These are phyloP conservation scores for Colletotrichum higginsianum DNA, from an alignment of 2,329 filamentous ascomycete genomes.

Conservation along the genomic window DNA sequence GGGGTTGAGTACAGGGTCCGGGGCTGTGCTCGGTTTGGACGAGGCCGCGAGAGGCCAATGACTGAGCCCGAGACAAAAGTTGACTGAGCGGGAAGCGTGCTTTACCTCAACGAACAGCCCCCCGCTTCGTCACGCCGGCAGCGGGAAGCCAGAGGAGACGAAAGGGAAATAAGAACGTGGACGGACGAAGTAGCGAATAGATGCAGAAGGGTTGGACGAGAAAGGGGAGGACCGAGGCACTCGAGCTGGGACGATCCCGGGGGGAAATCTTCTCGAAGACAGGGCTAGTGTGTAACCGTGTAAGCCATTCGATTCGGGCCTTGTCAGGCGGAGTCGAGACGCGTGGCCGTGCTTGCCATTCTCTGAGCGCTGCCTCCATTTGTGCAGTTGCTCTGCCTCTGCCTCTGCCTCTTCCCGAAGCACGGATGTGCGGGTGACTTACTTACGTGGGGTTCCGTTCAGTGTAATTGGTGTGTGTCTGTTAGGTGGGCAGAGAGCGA, in stretches of 20 bases:
- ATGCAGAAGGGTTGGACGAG: constrained; percentile 2
- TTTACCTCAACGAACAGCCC: constrained; percentile 2
- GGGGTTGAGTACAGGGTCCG: constrained; percentile 26
- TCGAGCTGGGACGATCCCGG: constrained; percentile 30
- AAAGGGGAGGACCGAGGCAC: constrained; percentile 29
- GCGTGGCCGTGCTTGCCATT: constrained; percentile 30
- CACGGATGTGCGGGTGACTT: neutral
- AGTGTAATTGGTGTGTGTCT: too few relatives aligned
- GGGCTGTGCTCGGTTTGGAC: constrained; percentile 27
- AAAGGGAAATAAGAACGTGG: constrained; percentile 13
- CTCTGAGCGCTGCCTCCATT: constrained; percentile 8
- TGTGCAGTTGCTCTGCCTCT: neutral
- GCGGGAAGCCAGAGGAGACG: constrained; percentile 14
- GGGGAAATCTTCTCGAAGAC: constrained; percentile 16
- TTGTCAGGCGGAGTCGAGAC: constrained; percentile 31
- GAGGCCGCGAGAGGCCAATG: constrained; percentile 7
- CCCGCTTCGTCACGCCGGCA: constrained; percentile 18
- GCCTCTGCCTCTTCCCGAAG: neutral
- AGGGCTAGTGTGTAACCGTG: neutral
- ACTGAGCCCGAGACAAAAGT: neutral
- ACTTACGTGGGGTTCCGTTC: neutral
- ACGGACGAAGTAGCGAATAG: constrained; percentile 33
- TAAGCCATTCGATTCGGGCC: constrained; percentile 2
- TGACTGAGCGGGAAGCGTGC: constrained; percentile 15
- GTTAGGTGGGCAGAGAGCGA: neutral